phyloP scores from a whole-genome alignment of 2,329 filamentous ascomycete genomes.

The Domatiomyces globalis region DNA sequence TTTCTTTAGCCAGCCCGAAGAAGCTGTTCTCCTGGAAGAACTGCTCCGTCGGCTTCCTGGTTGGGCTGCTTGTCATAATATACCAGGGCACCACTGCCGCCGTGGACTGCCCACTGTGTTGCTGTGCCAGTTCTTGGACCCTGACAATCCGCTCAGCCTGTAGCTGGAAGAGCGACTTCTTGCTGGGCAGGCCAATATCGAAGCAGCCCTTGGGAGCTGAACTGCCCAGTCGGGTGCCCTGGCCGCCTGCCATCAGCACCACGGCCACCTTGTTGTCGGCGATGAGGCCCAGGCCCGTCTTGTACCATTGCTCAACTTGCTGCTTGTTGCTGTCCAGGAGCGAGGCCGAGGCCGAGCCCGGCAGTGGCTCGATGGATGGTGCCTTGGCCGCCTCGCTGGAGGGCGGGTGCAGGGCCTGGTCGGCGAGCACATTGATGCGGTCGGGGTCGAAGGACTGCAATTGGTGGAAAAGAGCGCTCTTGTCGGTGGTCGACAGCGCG shows the following conservation, averaged over 20 bases:
- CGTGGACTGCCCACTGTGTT: conserved; percentile 46
- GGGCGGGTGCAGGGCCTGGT: conserved; percentile 67
- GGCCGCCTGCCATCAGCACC: conserved; percentile 91
- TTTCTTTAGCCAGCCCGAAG: conserved; percentile 74
- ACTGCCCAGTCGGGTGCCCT: conserved; percentile 87
- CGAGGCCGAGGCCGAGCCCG: conserved; percentile 71
- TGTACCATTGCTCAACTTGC: conserved; percentile 74
- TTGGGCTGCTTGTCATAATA: conserved; percentile 97
- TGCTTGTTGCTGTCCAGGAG: conserved; percentile 74
- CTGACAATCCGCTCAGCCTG: conserved; percentile 89
- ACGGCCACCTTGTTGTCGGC: conserved; percentile 61
- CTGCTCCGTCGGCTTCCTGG: conserved; percentile 74
- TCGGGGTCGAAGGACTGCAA: conserved; percentile 67
- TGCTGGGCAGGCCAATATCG: conserved; percentile 82
- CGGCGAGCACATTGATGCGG: conserved; percentile 74
- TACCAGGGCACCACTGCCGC: conserved; percentile 77
- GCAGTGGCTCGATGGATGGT: conserved; percentile 66
- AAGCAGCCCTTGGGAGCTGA: conserved; percentile 95
- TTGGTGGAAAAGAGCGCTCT: conserved; percentile 67
- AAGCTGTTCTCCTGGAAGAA: conserved; percentile 84
- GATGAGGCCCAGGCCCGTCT: conserved; percentile 51
- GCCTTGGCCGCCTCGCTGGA: conserved; percentile 32
- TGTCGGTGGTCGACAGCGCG: conserved; percentile 56
- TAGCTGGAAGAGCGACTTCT: conserved; percentile 94
- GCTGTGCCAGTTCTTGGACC: conserved; percentile 64